Base-by-base conservation (phyloP, 495 filamentous ascomycete genomes). In the Podospora comata region DNA sequence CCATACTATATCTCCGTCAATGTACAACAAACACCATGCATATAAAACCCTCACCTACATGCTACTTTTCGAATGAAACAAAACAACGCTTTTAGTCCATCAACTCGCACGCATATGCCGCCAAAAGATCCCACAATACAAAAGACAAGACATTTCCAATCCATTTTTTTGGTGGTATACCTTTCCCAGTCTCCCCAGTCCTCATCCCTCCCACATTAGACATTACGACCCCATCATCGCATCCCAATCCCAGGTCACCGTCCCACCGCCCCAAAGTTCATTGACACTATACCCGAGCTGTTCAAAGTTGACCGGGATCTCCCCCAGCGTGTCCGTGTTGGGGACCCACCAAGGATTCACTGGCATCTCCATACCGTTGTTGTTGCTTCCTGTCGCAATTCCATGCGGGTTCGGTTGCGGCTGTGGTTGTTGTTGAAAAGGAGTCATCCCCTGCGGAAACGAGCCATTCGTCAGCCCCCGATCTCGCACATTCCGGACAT, bases 231-330 rank as follows among this genome's bases (percentile, higher is more conserved):
- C 39, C 39, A 48, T 48, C 39, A 48, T 48, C 39, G 66, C 60
- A 15, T 71, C 70, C 70, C 70, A 71, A 26, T 71, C 70, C 63
- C 68, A 71, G 54, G 55, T 70, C 55, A 70, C 72, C 66, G 15
- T 79, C 64, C 73, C 71, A 73, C 2, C 61, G 5, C 73, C 74
- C 77, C 77, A 79, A 0, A 79, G 68, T 65, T 78, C 76, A 60
- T 79, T 77, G 44, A 79, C 63, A 28, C 78, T 75, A 4, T 72
- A 54, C 7, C 76, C 77, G 65, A 79, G 55, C 0, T 65, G 30
- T 60, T 78, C 76, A 16, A 77, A 65, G 32, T 53, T 74, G 30
- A 76, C 75, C 13, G 73, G 65, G 13, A 70, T 56, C 11, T 15
- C 55, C 55, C 53, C 67, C n/a, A 69, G 63, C 23, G 72, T 69